Evolutionary conservation across 805 yeast species (phyloP).

Genomic region (Kodamaea fukazawae): DNA sequence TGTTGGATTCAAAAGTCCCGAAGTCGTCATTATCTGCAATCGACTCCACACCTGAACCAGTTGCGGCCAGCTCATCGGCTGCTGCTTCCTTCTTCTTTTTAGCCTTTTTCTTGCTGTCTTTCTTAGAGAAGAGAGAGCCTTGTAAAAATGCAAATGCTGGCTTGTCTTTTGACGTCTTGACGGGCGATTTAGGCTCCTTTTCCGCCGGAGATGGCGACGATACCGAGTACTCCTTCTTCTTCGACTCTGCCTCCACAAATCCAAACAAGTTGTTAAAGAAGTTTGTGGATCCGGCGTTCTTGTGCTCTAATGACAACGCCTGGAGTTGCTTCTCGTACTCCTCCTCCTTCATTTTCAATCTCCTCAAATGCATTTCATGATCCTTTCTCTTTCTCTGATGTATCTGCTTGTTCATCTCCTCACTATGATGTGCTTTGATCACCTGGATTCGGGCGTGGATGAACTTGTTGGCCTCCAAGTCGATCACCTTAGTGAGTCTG

Average conservation of each 20-base stretch:
- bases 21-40: too few species aligned
- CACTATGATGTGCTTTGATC: constrained; percentile 37
- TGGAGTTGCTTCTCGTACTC: constrained; percentile 33
- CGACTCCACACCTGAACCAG: too few species aligned
- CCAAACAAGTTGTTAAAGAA: constrained; percentile 35
- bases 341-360: constrained; percentile 37
- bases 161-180: neutral
- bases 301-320: constrained; percentile 24
- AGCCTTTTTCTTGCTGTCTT: neutral
- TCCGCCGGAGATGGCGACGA: too few species aligned
- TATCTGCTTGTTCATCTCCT: constrained; percentile 34
- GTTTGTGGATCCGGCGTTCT: constrained; percentile 18
- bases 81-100: neutral
- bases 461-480: constrained; percentile 35
- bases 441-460: constrained; percentile 38
- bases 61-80: neutral
- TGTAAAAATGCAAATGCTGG: neutral
- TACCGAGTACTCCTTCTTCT: too few species aligned
- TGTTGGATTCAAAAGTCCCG: too few species aligned
- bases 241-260: constrained; percentile 6
- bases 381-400: constrained; percentile 39
- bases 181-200: too few species aligned
- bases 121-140: neutral
- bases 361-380: constrained; percentile 35
- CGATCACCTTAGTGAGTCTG: constrained; percentile 29